Evolutionary conservation across 768 basidiomycete species (phyloP).

Genomic region (Mycena leptocephala): DNA sequence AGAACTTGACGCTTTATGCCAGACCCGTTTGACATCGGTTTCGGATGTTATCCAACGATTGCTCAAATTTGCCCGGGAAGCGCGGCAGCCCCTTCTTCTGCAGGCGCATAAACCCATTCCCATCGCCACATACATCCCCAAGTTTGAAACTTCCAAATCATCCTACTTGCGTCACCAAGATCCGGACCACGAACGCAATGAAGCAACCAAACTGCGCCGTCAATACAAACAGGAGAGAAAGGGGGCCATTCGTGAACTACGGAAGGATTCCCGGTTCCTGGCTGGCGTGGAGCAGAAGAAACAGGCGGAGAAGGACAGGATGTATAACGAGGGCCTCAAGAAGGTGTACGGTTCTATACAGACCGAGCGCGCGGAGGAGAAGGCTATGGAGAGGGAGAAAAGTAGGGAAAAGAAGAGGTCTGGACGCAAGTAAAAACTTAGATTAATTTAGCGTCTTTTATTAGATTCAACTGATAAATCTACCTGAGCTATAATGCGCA

Average conservation of each 20-base stretch:
- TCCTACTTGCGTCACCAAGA: constrained; percentile 87
- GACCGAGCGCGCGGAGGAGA: constrained; percentile 95
- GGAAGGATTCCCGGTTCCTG: constrained; percentile 96
- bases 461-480: no score
- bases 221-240: constrained; percentile 97
- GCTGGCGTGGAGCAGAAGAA: constrained; percentile 90
- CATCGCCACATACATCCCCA: constrained; percentile 93
- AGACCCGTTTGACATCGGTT: constrained; percentile 66
- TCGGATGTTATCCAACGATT: constrained; percentile 71
- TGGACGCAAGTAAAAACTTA: constrained; percentile 82
- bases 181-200: constrained; percentile 94
- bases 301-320: constrained; percentile 87
- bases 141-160: constrained; percentile 87
- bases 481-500: no score
- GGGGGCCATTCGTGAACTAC: constrained; percentile 95
- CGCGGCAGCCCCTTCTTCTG: constrained; percentile 84
- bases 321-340: constrained; percentile 89
- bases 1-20: constrained; percentile 7
- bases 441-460: no score
- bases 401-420: constrained; percentile 82
- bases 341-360: constrained; percentile 85
- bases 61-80: constrained; percentile 80
- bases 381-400: constrained; percentile 91
- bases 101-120: constrained; percentile 98
- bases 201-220: constrained; percentile 86